Evolutionary conservation across 148 eudicot genomes (phyloP), one percentile per base, ranked within the genome.

Genomic region (Heliosperma pusillum): DNA sequence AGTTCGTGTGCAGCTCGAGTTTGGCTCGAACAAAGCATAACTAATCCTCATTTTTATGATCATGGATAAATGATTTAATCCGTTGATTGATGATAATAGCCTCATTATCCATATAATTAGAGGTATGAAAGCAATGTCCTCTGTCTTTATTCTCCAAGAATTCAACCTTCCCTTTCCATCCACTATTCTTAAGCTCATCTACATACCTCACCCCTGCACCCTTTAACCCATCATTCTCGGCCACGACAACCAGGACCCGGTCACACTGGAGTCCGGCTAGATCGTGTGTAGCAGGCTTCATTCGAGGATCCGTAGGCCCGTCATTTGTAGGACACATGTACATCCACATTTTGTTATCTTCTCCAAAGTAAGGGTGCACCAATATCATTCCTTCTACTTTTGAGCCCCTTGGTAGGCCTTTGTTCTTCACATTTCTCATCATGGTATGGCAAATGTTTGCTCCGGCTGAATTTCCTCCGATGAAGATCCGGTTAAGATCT

Each of bases 401-500:
- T 22, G 79, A 70, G 24, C 36, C 73, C 29, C 78, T 69, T 9
- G 12, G 65, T 0, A 78, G 33, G 50, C 85, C 85, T 1, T 5
- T 2, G 16, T 74, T 30, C 44, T 77, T 79, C 10, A 77, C 82
- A 55, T 81, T 76, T 5, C 45, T 63, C 44, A 81, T 78, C 76
- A 82, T 8, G 7, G 79, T 62, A 60, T 85, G 87, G 29, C 82
- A 59, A 16, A 87, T 83, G 66, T 81, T 87, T 13, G 73, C 90
- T 5, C 90, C 88, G 25, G 88, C 87, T n/a, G 88, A 83, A 25
- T 88, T 83, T 2, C 90, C 88, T 13, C 74, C 81, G 6, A 88
- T 16, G 62, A 83, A 88, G 16, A 88, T 71, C 1, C 74, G 79
- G 3, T 33, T 17, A 15, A 88, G 71, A 59, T 88, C 87, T 3